Conservation (phyloP, 768 basidiomycete genomes). For the Chlorophyllum brunneum region DNA sequence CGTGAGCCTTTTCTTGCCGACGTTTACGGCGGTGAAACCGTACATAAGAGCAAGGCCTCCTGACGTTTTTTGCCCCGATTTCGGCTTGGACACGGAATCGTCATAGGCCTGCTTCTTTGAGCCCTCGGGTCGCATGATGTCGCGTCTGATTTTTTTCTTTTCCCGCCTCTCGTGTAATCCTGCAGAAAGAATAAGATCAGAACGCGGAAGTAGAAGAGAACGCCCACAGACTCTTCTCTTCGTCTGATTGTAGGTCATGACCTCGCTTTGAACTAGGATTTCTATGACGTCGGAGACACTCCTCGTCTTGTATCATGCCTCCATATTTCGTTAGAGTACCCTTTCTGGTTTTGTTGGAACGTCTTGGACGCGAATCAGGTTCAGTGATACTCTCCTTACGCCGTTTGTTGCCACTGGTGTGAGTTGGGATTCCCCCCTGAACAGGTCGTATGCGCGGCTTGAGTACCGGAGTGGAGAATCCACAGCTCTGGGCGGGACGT, state of each 20-base stretch:
- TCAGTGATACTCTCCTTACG: background rate
- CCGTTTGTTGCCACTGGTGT: background rate
- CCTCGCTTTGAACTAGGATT: background rate
- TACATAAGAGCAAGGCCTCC: constrained; percentile 64
- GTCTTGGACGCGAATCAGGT: background rate
- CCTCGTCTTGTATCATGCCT: background rate
- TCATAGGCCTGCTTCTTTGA: constrained; percentile 17
- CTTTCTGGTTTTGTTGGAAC: background rate
- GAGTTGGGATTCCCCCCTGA: background rate
- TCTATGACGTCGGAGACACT: background rate
- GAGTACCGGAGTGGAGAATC: constrained; percentile 54
- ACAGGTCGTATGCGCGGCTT: constrained; percentile 34
- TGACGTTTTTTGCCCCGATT: constrained; percentile 31
- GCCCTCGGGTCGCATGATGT: constrained; percentile 39
- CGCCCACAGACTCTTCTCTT: constrained; percentile 23
- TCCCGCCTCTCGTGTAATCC: constrained; percentile 66
- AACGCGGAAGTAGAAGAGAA: background rate
- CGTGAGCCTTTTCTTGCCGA: constrained; percentile 60
- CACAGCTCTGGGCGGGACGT: constrained; percentile 19
- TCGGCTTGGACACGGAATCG: constrained; percentile 14
- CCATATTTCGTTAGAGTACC: background rate
- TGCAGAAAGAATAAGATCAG: constrained; percentile 20
- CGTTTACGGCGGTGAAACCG: constrained; percentile 58
- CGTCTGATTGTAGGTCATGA: constrained; percentile 16
- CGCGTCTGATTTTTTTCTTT: constrained; percentile 54